Base-by-base conservation (phyloP, 2,329 filamentous ascomycete genomes). In the Colletotrichum euphorbiae region DNA sequence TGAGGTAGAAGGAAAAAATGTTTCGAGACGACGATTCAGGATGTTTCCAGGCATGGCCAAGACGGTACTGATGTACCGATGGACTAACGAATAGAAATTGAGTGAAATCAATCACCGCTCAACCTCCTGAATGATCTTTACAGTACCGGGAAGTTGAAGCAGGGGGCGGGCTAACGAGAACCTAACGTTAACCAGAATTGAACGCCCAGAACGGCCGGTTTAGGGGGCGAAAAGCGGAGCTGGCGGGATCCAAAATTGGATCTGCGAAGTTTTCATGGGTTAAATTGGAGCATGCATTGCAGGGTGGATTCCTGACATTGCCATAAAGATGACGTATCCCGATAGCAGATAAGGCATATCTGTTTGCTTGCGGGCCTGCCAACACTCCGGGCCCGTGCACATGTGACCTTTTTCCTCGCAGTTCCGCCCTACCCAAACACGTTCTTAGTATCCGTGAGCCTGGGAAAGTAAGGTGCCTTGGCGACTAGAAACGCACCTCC, bases 301-400 rank as follows among this genome's bases (percentile, higher is more conserved):
- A 65, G 21, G 52, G 54, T 66, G 52, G 61, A 36, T 38, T 33
- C 33, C 24, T 31, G n/a, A 17, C 40, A 54, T 46, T 60, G 55
- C 55, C 21, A 17, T 60, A 33, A 28, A 56, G 61, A 55, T 69
- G 66, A 69, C 66, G 66, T 66, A 69, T 55, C 40, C 54, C 8
- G 52, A 19, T 33, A 19, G 15, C 51, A 54, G 51, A 54, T 36
- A 54, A 54, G 51, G 33, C 31, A 40, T 19, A 40, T 19, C 31
- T 54, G 31, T 9, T 60, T 21, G 66, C 42, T 69, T 66, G 54
- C 65, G 65, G 65, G 65, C 65, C 55, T 67, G 48, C 21, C 61
- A 68, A 55, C 61, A 36, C n/a, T 21, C 55, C 48, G 66, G 66
- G 66, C 43, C 66, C 62, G 61, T 69, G 66, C 66, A 60, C 66